A percentile compares a stretch with the other conserved stretches of the same genome.
phyloP scores from a whole-genome alignment of 345 rosid genomes.

The Reutealis trisperma region DNA sequence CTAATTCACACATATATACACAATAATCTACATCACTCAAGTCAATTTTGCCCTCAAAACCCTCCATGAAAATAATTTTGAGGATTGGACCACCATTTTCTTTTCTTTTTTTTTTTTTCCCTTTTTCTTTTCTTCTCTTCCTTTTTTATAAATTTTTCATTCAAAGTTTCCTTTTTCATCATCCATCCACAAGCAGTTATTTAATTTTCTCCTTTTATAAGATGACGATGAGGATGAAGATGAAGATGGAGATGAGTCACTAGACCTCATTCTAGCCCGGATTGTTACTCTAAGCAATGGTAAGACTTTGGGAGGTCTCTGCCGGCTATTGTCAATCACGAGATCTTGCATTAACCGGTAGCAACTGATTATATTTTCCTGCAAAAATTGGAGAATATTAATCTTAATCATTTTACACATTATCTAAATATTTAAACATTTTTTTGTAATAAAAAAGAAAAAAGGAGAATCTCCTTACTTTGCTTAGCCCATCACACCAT shows the following conservation, averaged over 20 bases:
- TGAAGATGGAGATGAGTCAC: slow-evolving; percentile 53
- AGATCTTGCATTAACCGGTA: slow-evolving; percentile 74
- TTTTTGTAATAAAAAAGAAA: background rate
- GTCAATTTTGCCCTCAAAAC: slow-evolving; percentile 43
- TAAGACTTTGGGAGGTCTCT: slow-evolving; percentile 52
- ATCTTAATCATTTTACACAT: too few species aligned
- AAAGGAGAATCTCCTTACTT: slow-evolving; percentile 44
- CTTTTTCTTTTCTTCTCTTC: background rate
- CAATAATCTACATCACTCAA: slow-evolving; percentile 38
- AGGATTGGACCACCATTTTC: slow-evolving; percentile 44
- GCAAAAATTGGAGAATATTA: slow-evolving; percentile 24
- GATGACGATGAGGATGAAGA: slow-evolving; percentile 29
- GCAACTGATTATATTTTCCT: slow-evolving; percentile 85
- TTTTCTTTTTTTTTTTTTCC: too few species aligned
- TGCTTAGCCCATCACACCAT: slow-evolving; percentile 96
- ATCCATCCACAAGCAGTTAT: slow-evolving; percentile 60
- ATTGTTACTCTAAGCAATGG: slow-evolving; percentile 70
- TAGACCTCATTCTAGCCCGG: slow-evolving; percentile 56
- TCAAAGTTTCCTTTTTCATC: slow-evolving; percentile 63
- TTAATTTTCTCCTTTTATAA: slow-evolving; percentile 71
- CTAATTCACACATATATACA: slow-evolving; percentile 29
- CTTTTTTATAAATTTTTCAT: slow-evolving; percentile 17
- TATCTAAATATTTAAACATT: too few species aligned
- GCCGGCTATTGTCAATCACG: slow-evolving; percentile 42
- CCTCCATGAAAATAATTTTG: slow-evolving; percentile 41